phyloP scores from a whole-genome alignment of 345 rosid species.

The Gossypium stocksii region DNA sequence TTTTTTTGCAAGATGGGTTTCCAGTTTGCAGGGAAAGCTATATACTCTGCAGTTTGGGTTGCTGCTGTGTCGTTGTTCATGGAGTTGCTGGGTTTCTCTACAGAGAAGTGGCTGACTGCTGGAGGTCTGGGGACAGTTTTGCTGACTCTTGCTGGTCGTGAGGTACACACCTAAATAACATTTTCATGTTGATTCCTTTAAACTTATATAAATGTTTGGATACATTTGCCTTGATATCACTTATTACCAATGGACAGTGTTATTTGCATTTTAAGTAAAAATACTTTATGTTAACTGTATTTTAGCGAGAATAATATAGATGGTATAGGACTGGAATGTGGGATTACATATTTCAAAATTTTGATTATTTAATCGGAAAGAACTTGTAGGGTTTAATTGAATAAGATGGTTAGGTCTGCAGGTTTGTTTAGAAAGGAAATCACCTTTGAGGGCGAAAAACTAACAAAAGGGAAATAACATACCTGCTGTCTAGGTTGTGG shows the following conservation, averaged over 20 bases:
- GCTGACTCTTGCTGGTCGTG: conserved; percentile 99
- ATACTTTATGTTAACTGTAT: background rate
- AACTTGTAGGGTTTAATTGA: conserved; percentile 3
- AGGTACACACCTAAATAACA: conserved; percentile 44
- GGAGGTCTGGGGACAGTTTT: conserved; percentile 99
- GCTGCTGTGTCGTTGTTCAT: conserved; percentile 87
- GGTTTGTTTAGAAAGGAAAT: conserved; percentile 8
- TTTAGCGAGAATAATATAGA: background rate
- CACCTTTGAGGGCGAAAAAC: background rate
- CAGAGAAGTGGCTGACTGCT: conserved; percentile 98
- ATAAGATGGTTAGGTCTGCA: background rate
- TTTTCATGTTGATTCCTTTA: conserved; percentile 2
- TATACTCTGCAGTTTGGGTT: conserved; percentile 90
- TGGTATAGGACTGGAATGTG: background rate
- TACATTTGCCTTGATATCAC: background rate
- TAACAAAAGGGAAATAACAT: background rate
- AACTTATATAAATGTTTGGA: background rate
- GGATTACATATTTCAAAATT: background rate
- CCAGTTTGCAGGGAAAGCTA: conserved; percentile 88
- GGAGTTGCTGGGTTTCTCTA: conserved; percentile 97
- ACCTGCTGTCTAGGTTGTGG: background rate
- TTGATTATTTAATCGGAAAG: background rate
- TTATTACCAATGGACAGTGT: background rate
- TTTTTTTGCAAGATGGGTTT: conserved; percentile 77
- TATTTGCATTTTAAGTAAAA: background rate